Base-by-base conservation (phyloP, 2,329 filamentous ascomycete genomes). In the Teratosphaeria gauchensis region DNA sequence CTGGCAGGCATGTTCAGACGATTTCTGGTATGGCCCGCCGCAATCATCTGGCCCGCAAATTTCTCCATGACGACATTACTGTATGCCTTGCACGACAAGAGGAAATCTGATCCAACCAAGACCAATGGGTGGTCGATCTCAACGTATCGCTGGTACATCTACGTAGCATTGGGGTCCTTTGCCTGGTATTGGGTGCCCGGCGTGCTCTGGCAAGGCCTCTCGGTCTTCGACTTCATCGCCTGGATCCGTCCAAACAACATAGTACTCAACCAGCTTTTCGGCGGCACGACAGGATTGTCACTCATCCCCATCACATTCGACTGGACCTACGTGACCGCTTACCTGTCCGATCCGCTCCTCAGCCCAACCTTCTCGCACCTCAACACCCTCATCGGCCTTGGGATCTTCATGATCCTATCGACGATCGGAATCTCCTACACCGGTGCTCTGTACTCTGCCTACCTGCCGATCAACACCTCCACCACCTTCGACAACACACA, bases 11-110 rank as follows among this genome's bases (percentile, higher is more conserved):
- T 95, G 51, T 89, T 89, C 1, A 81, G 90, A 58, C 84, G 88
- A 54, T 94, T 91, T 70, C 80, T 95, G 3, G 90, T 95, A 31
- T 84, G 89, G 30, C 90, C 90, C 0, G 89, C 88, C 62, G 89
- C 89, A 60, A 95, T 95, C 88, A 90, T 95, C 53, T 95, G 90
- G 90, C 90, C 90, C 1, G 87, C 88, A 24, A 95, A 90, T 0
- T 77, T 95, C 56, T 91, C 92, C 81, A 92, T 90, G 21, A 90
- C 89, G 0, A 87, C 90, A 66, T 92, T 95, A 88, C 94, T 95
- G 67, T 86, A 85, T 2, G 92, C 89, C 0, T 79, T 95, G 55
- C 90, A 95, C 58, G 65, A 62, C 67, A 85, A 90, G 61, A 86
- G 92, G 68, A 95, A 94, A 71, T 88, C 87, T 65, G 82, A 42